Percentiles rank a stretch among this genome's conserved stretches.
phyloP scores from a whole-genome alignment of 768 basidiomycete genomes.

The Leccinum rimulosum region DNA sequence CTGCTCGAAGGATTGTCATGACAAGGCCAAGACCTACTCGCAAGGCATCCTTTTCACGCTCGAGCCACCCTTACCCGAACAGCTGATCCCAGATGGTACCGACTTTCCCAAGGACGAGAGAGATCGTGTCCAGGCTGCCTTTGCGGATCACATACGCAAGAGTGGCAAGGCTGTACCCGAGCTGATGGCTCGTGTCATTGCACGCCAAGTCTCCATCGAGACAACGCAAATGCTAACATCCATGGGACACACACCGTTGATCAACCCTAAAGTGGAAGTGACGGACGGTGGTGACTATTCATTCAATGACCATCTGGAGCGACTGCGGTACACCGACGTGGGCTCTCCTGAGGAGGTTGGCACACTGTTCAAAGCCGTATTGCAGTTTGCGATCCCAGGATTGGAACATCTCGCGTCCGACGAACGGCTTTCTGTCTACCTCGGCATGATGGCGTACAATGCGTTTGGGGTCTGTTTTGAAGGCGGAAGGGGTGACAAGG shows the following conservation, averaged over 20 bases:
- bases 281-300: slow-evolving; percentile 54
- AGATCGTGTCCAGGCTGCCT: slow-evolving; percentile 56
- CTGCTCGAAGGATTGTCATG: slow-evolving; percentile 70
- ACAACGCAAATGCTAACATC: slow-evolving; percentile 51
- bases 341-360: slow-evolving; percentile 47
- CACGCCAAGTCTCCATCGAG: slow-evolving; percentile 66
- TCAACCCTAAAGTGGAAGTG: slow-evolving; percentile 21
- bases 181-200: slow-evolving; percentile 70
- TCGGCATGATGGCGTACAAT: slow-evolving; percentile 77
- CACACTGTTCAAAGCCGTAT: slow-evolving; percentile 48
- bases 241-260: slow-evolving; percentile 13
- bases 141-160: slow-evolving; percentile 53
- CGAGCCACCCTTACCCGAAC: slow-evolving; percentile 56
- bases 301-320: slow-evolving; percentile 74
- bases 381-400: slow-evolving; percentile 64
- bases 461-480: slow-evolving; percentile 68
- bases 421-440: slow-evolving; percentile 56
- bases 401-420: slow-evolving; percentile 68
- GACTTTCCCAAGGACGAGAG: slow-evolving; percentile 43
- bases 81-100: slow-evolving; percentile 33
- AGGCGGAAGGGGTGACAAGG: slow-evolving; percentile 70
- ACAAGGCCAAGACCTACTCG: slow-evolving; percentile 53
- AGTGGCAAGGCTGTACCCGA: slow-evolving; percentile 46
- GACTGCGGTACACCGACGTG: slow-evolving; percentile 66
- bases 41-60: slow-evolving; percentile 71